Percentiles rank a stretch among this genome's conserved stretches.
Evolutionary conservation across 1,139 yeast genomes (phyloP).

Genomic region (Suhomyces kunorum): DNA sequence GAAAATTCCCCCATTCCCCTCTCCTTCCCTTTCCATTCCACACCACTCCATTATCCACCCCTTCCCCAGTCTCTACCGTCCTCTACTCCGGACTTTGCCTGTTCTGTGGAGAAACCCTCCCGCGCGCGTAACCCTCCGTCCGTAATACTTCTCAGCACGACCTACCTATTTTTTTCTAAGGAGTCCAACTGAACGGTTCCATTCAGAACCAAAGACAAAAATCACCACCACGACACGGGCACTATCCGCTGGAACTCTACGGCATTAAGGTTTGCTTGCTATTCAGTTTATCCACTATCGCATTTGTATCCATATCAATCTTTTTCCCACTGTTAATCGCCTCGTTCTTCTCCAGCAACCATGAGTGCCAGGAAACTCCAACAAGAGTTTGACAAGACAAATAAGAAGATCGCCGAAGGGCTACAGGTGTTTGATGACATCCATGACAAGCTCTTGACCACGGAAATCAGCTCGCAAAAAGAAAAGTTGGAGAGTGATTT

Average conservation of each 20-base stretch:
- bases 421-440: conserved; percentile 81
- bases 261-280: not conserved
- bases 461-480: conserved; percentile 86
- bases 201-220: not conserved
- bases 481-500: conserved; percentile 92
- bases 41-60: no score
- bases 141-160: conserved; percentile 3
- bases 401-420: conserved; percentile 95
- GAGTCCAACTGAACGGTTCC: conserved; percentile 6
- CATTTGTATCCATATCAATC: not conserved
- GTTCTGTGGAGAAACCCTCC: no score
- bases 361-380: conserved; percentile 53
- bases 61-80: no score
- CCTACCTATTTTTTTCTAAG: conserved; percentile 6
- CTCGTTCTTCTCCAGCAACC: conserved; percentile 6
- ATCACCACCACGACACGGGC: not conserved
- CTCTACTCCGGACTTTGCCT: not conserved
- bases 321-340: not conserved
- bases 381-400: conserved; percentile 90
- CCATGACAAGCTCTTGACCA: conserved; percentile 79
- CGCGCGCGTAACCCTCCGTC: conserved; percentile 1
- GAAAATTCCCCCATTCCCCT: no score
- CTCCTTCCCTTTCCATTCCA: no score
- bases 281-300: no score
- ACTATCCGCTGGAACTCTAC: not conserved